Base-by-base conservation (phyloP, 768 basidiomycete species). In the Pleurotus eryngii region DNA sequence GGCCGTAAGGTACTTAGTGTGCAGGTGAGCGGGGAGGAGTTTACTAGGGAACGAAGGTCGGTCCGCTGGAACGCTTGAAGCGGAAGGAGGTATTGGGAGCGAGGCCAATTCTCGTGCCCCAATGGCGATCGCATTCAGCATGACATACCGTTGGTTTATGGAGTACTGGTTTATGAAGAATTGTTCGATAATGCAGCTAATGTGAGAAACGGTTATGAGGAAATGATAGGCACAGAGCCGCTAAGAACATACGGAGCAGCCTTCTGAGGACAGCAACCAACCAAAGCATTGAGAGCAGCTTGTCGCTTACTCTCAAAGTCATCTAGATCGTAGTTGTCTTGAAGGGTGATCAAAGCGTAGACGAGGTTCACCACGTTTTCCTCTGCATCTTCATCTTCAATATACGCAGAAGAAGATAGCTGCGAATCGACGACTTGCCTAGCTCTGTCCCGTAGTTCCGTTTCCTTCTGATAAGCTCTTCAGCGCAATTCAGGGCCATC, bases 131-230 rank as follows among this genome's bases (percentile, higher is more conserved):
- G 93, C 89, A 59, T 90, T 94, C 18, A 98, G 78, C 62, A 95
- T 92, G 8, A 84, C 82, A 59, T 83, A 90, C 6, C 95, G 87
- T 63, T 98, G 95, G 27, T 86, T 81, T 15, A 84, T 81, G 0
- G 97, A 95, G 70, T 96, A 97, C 61, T 96, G 92, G 48, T 89
- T 90, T 63, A 87, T 87, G 76, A 98, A 99, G 71, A 94, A 95
- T 65, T 97, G 92, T 67, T 96, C 93, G 53, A 92, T 86, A 8
- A 98, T 75, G 35, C 83, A 80, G 3, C 95, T 97, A 65, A 8
- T 55, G 46, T 14, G 2, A 37, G 8, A 27, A 11, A 9, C 14
- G 62, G 5, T 59, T 30, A 20, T 20, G 46, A 26, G 6, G 20
- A 48, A 35, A 35, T 43, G 6, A 40, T 37, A 17, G 30, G n/a